These are phyloP conservation scores for Ceratobasidium sp. DNA, from an alignment of 1,284 basidiomycete genomes.

Conservation along the genomic window DNA sequence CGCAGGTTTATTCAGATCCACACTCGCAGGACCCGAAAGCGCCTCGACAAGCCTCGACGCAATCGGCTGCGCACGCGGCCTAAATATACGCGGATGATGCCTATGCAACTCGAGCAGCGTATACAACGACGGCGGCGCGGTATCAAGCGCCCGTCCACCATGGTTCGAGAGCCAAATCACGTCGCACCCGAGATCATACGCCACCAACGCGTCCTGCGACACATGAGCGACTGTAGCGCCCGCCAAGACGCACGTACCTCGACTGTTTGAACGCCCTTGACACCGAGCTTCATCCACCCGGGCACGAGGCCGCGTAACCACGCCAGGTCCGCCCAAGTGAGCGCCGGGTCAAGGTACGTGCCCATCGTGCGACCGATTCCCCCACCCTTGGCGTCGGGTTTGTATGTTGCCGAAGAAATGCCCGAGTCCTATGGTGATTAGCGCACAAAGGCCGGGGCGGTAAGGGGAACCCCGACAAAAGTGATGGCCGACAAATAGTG, in stretches of 20 bases:
- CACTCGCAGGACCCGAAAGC: not conserved
- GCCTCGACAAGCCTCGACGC: constrained; percentile 6
- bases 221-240: too few species aligned
- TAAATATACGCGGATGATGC: constrained; percentile 50
- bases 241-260: constrained; percentile 37
- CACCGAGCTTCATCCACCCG: constrained; percentile 35
- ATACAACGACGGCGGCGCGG: constrained; percentile 52
- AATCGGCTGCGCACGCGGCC: constrained; percentile 43
- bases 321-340: constrained; percentile 41
- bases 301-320: constrained; percentile 40
- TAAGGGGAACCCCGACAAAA: too few species aligned
- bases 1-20: constrained; percentile 42
- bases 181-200: constrained; percentile 50
- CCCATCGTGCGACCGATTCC: constrained; percentile 40
- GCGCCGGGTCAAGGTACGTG: constrained; percentile 39
- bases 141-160: constrained; percentile 44
- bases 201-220: constrained; percentile 51
- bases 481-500: too few species aligned
- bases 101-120: constrained; percentile 52
- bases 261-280: constrained; percentile 40
- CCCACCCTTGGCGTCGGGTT: constrained; percentile 38
- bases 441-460: not conserved
- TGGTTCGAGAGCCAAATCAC: constrained; percentile 54
- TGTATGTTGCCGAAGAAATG: constrained; percentile 34
- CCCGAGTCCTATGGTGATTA: constrained; percentile 14